Base-by-base conservation (phyloP, 495 filamentous ascomycete genomes). In the Recurvomyces mirabilis region DNA sequence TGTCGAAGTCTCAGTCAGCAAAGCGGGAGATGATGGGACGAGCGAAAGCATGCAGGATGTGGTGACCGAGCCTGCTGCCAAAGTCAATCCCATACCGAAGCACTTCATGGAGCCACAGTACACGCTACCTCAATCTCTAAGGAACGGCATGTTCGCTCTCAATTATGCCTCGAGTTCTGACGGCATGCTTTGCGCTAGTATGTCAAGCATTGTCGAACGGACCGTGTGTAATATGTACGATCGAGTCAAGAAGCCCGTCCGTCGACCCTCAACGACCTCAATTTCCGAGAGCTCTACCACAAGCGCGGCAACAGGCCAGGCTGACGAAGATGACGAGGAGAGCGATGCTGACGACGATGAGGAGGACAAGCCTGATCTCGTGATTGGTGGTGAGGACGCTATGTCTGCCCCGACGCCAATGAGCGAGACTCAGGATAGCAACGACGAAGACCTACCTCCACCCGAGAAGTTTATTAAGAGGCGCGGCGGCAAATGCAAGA, bases 1-100 rank as follows among this genome's bases (percentile, higher is more conserved):
- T 49, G 85, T 96, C 3, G 82, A 95, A 57, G 78, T 98, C 18
- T 84, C 82, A 1, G 88, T 93, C 3, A 20, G 33, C 4, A 26
- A 32, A 13, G 12, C 20, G 2, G 34, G 36, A 19, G 13, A 30
- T 6, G 18, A 5, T 23, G 38, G 37, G 17, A 17, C 17, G 30
- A 33, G 14, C 12, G 41, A 34, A 9, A 33, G 18, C 7, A 17
- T 31, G 24, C 52, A 44, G 7, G 50, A 62, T 40, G 9, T 36
- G 17, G 3, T 14, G 31, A 23, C 42, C 37, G 57, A 42, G 57
- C 41, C 49, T 34, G 5, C 62, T 60, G 58, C 65, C 59, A 21
- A 45, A 33, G 6, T 62, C 23, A 20, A 34, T 24, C 34, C 34
- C 5, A 23, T 52, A 9, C 49, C 49, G 5, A 13, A 14, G 15